phyloP scores from a whole-genome alignment of 805 yeast species.

The Pichia exigua region DNA sequence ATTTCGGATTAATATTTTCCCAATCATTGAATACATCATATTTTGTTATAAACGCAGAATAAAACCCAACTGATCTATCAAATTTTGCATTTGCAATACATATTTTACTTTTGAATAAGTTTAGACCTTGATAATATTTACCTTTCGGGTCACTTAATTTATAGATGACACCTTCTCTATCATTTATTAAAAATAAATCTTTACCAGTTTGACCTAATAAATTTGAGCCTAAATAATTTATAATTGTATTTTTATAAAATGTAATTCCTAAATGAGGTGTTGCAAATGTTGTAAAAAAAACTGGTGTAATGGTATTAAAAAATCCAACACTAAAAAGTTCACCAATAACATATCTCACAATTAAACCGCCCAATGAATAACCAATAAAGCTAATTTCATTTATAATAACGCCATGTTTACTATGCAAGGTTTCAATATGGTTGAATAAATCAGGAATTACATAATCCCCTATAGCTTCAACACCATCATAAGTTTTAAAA shows the following conservation, averaged over 20 bases:
- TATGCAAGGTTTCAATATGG: slow-evolving; percentile 31
- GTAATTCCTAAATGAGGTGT: slow-evolving; percentile 68
- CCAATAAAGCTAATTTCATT: slow-evolving; percentile 69
- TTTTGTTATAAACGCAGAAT: slow-evolving; percentile 69
- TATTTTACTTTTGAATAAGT: slow-evolving; percentile 46
- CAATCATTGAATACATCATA: slow-evolving; percentile 63
- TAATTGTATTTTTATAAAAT: slow-evolving; percentile 33
- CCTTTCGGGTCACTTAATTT: slow-evolving; percentile 46
- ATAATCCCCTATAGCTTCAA: slow-evolving; percentile 62
- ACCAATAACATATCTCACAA: slow-evolving; percentile 66
- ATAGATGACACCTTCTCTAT: slow-evolving; percentile 39
- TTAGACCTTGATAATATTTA: slow-evolving; percentile 47
- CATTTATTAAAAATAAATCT: slow-evolving; percentile 53
- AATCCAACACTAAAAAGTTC: slow-evolving; percentile 41
- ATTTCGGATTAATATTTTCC: slow-evolving; percentile 40
- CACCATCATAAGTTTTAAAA: slow-evolving; percentile 79
- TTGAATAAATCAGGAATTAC: slow-evolving; percentile 56
- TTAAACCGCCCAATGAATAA: slow-evolving; percentile 83
- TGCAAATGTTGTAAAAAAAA: slow-evolving; percentile 60
- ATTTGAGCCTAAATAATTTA: slow-evolving; percentile 48
- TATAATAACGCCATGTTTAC: slow-evolving; percentile 28
- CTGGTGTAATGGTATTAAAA: slow-evolving; percentile 54
- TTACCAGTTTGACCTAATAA: slow-evolving; percentile 61
- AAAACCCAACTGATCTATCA: slow-evolving; percentile 84
- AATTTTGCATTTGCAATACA: slow-evolving; percentile 68